These are phyloP conservation scores for Lactarius vividus DNA, from an alignment of 768 basidiomycete genomes.

Conservation along the genomic window DNA sequence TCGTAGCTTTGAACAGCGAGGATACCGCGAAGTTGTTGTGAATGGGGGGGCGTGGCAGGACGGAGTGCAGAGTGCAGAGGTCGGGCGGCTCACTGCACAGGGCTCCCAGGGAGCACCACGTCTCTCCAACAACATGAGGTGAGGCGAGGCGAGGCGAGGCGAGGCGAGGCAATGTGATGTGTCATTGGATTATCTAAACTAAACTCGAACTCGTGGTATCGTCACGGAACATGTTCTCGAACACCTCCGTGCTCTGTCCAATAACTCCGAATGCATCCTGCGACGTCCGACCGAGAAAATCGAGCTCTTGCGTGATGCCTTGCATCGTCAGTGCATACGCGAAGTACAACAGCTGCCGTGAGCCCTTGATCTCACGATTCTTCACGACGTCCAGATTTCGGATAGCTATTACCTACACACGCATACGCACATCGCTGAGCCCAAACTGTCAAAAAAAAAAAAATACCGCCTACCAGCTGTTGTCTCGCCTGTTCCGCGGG, in stretches of 20 bases:
- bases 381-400: slow-evolving; percentile 85
- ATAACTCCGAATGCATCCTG: slow-evolving; percentile 94
- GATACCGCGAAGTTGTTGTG: not conserved
- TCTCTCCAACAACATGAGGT: too few species aligned
- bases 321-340: slow-evolving; percentile 94
- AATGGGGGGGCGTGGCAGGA: not conserved
- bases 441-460: not conserved
- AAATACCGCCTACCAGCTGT: slow-evolving; percentile 53
- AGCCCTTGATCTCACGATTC: slow-evolving; percentile 74
- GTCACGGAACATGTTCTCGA: slow-evolving; percentile 68
- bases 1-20: not conserved
- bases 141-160: not conserved
- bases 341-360: slow-evolving; percentile 86
- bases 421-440: not conserved
- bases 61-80: not conserved
- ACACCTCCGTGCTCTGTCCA: slow-evolving; percentile 75
- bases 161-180: not conserved
- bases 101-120: too few species aligned
- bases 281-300: slow-evolving; percentile 72
- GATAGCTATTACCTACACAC: slow-evolving; percentile 71
- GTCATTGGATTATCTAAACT: not conserved
- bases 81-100: not conserved
- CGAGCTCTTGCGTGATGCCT: slow-evolving; percentile 87
- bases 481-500: slow-evolving; percentile 85
- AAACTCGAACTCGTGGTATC: not conserved